Conservation (phyloP, 1,284 basidiomycete species). For the Porogramme epimiltina region DNA sequence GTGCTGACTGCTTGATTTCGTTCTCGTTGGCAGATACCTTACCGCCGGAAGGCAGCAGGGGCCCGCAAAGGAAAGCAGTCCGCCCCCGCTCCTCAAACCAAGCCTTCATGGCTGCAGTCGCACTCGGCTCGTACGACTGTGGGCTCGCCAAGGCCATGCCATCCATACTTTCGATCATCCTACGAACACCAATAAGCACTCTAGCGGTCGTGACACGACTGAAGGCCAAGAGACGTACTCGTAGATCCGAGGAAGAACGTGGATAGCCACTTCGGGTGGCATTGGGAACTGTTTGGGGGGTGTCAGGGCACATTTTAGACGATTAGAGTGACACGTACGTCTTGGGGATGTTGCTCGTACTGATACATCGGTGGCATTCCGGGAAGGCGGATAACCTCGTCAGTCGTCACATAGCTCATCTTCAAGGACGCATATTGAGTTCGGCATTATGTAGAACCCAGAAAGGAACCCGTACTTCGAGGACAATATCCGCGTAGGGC, state of each 20-base stretch:
- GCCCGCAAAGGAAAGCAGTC: slow-evolving; percentile 11
- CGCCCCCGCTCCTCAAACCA: slow-evolving; percentile 16
- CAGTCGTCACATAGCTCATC: slow-evolving; percentile 7
- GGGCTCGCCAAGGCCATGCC: slow-evolving; percentile 17
- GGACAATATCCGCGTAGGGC: slow-evolving; percentile 11
- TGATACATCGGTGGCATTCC: slow-evolving; percentile 26
- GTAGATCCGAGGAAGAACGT: slow-evolving; percentile 8
- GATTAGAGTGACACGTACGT: slow-evolving; percentile 8
- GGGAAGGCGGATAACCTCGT: slow-evolving; percentile 13
- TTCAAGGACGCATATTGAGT: slow-evolving; percentile 1
- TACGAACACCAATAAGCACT: neutral
- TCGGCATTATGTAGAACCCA: neutral
- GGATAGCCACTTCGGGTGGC: neutral
- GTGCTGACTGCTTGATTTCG: slow-evolving; percentile 6
- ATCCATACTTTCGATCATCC: slow-evolving; percentile 11
- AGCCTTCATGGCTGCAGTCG: slow-evolving; percentile 8
- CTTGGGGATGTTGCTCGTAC: slow-evolving; percentile 25
- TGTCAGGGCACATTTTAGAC: neutral
- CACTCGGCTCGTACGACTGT: slow-evolving; percentile 19
- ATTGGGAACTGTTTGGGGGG: slow-evolving; percentile 1
- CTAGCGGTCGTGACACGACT: neutral
- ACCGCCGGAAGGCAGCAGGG: slow-evolving; percentile 3
- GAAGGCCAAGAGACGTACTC: slow-evolving; percentile 8
- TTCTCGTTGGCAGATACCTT: neutral
- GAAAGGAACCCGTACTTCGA: slow-evolving; percentile 5